Base-by-base conservation (phyloP, 202 grass and related monocot species). In the Schoenoplectus tabernaemontani region DNA sequence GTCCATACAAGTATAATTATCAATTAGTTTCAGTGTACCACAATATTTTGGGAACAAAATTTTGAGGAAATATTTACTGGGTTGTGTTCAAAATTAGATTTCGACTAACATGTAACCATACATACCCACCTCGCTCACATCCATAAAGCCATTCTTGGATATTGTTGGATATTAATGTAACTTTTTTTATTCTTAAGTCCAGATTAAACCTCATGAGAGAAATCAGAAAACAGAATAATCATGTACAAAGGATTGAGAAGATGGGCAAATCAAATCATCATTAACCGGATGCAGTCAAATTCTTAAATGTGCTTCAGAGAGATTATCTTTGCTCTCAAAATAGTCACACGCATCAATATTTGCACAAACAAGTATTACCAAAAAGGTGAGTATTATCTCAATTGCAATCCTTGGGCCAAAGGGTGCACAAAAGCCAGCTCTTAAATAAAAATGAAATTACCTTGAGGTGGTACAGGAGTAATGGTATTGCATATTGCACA, bases 401-500 rank as follows among this genome's bases (percentile, higher is more conserved):
- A n/a, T 53, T 53, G 13, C 70, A 36, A 74, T 1, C 26, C 7
- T 34, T n/a, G 46, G 9, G 28, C 15, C 43, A 47, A 80, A 39
- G 57, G 43, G 23, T 16, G 57, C 2, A 78, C n/a, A n/a, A n/a
- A n/a, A n/a, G n/a, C 41, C 15, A 61, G 42, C 15, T n/a, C n/a
- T n/a, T 9, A 48, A 17, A 62, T 65, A 63, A 20, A 64, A 80
- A 46, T 82, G 47, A 78, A 26, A 16, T 69, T 84, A 96, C 90
- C 93, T 56, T 84, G 90, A 12, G 84, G 77, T 0, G 90, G 86
- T 30, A 91, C 90, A 0, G 80, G 59, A 75, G 86, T 91, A 79
- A 93, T 85, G 75, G 93, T 71, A 23, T 81, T 87, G 81, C 93
- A 96, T 13, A 91, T 41, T 42, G 86, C 84, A 83, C 93, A 93